Evolutionary conservation across 2,329 filamentous ascomycete genomes (phyloP).

Genomic region (Ceratocystis colombiana): DNA sequence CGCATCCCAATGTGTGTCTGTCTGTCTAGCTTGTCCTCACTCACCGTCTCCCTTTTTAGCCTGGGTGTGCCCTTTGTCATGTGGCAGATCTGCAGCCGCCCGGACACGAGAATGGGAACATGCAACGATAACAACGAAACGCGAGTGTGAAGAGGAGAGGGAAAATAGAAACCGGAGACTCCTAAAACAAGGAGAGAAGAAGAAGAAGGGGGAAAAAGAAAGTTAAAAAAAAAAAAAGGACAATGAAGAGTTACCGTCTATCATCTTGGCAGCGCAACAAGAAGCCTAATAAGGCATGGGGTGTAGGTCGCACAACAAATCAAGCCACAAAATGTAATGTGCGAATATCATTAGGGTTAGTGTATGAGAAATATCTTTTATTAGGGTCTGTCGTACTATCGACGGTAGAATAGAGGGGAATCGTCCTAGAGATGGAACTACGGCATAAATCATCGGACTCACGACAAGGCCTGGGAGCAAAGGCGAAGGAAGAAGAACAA

Average conservation of each 20-base stretch:
- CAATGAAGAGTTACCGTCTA: neutral
- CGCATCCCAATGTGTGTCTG: neutral
- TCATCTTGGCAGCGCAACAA: neutral
- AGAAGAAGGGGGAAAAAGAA: neutral
- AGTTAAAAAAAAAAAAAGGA: neutral
- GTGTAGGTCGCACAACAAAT: neutral
- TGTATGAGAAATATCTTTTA: neutral
- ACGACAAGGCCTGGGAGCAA: neutral
- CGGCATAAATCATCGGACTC: too few relatives aligned
- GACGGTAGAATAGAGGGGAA: too few relatives aligned
- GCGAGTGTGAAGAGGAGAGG: neutral
- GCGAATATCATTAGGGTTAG: neutral
- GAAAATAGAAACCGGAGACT: neutral
- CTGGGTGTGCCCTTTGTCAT: constrained; percentile 1
- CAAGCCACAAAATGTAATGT: neutral
- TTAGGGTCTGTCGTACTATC: neutral
- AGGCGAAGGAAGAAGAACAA: neutral
- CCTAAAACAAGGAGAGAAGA: neutral
- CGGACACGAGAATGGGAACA: constrained; percentile 11
- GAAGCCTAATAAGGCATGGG: too few relatives aligned
- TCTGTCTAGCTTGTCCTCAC: neutral
- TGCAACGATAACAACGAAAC: constrained; percentile 4
- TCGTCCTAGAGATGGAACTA: too few relatives aligned
- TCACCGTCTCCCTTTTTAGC: neutral
- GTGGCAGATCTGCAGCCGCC: constrained; percentile 13